Conservation (phyloP, 1,139 yeast genomes). For the Ogataea hybrid region DNA sequence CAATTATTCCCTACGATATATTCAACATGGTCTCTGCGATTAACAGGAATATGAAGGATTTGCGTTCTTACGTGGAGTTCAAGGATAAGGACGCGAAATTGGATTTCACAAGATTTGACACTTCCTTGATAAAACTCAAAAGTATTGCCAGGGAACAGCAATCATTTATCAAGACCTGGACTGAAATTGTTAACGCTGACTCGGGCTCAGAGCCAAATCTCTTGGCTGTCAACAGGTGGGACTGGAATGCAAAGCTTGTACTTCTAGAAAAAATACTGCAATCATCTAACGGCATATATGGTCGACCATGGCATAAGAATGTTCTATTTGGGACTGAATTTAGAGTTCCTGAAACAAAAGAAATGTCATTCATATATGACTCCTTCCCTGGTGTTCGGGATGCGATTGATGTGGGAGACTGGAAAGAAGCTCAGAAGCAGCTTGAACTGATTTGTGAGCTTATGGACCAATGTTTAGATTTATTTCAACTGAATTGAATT, state of each 20-base stretch:
- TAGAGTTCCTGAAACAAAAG: slow-evolving; percentile 47
- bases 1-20: slow-evolving; percentile 72
- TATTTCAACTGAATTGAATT: slow-evolving; percentile 25
- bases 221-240: slow-evolving; percentile 69
- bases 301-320: slow-evolving; percentile 69
- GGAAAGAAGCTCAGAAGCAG: slow-evolving; percentile 56
- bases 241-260: slow-evolving; percentile 70
- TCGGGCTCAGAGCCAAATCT: slow-evolving; percentile 66
- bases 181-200: slow-evolving; percentile 37
- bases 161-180: slow-evolving; percentile 57
- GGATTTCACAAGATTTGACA: slow-evolving; percentile 32
- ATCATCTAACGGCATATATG: slow-evolving; percentile 44
- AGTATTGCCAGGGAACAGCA: slow-evolving; percentile 40
- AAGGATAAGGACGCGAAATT: slow-evolving; percentile 30
- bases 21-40: slow-evolving; percentile 46
- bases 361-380: slow-evolving; percentile 49
- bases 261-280: slow-evolving; percentile 56
- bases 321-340: slow-evolving; percentile 68
- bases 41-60: slow-evolving; percentile 44
- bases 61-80: slow-evolving; percentile 42
- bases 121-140: slow-evolving; percentile 36
- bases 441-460: slow-evolving; percentile 46
- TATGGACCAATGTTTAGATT: slow-evolving; percentile 28
- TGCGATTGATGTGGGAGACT: slow-evolving; percentile 48
- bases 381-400: slow-evolving; percentile 79